Conservation (phyloP, 352 stramenopile species). For the Pythium grandisporangium region DNA sequence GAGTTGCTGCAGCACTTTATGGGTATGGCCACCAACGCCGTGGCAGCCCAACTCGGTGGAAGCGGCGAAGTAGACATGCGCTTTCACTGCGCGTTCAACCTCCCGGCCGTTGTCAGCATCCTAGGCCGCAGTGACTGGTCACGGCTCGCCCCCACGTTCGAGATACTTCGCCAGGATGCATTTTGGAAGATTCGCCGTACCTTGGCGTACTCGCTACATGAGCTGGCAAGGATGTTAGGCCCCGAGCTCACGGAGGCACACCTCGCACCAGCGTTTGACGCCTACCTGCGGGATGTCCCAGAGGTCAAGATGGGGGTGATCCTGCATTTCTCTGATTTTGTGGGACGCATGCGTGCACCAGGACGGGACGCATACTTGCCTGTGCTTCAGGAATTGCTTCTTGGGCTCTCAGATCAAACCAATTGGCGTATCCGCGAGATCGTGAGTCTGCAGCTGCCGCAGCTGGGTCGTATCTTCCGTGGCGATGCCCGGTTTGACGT, state of each 20-base stretch:
- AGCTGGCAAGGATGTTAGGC: slow-evolving; percentile 75
- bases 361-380: slow-evolving; percentile 76
- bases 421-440: slow-evolving; percentile 83
- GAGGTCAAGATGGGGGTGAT: slow-evolving; percentile 80
- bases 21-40: slow-evolving; percentile 66
- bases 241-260: slow-evolving; percentile 71
- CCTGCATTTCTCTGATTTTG: slow-evolving; percentile 80
- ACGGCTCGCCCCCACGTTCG: slow-evolving; percentile 75
- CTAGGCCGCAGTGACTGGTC: slow-evolving; percentile 58
- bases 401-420: slow-evolving; percentile 44
- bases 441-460: slow-evolving; percentile 60
- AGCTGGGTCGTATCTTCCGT: slow-evolving; percentile 66
- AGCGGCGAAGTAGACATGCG: slow-evolving; percentile 84
- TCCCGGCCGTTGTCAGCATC: slow-evolving; percentile 84
- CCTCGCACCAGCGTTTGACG: slow-evolving; percentile 74
- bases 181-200: slow-evolving; percentile 89
- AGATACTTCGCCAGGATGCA: slow-evolving; percentile 62
- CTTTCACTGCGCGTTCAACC: slow-evolving; percentile 90
- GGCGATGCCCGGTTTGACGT: slow-evolving; percentile 61
- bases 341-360: slow-evolving; percentile 54
- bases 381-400: slow-evolving; percentile 55
- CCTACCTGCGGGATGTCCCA: slow-evolving; percentile 73
- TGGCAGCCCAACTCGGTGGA: slow-evolving; percentile 43
- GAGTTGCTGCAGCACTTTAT: slow-evolving; percentile 77
- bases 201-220: slow-evolving; percentile 90